Evolutionary conservation across 352 stramenopile species (phyloP).

Genomic region (Pythium coloratum): DNA sequence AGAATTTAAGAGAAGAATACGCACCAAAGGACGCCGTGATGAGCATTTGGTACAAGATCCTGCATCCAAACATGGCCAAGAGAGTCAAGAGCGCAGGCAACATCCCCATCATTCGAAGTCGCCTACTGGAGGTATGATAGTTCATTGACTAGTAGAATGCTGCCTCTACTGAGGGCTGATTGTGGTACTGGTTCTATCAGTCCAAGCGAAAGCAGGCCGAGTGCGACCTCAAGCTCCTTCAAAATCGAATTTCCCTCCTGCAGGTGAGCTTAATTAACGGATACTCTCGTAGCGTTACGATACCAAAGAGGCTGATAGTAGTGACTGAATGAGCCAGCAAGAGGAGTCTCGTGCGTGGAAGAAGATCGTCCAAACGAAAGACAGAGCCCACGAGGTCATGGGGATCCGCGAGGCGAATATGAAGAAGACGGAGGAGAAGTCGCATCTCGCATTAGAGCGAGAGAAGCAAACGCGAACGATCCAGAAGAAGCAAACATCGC

Average conservation of each 20-base stretch:
- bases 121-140: constrained; percentile 41
- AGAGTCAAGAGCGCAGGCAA: constrained; percentile 42
- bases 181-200: constrained; percentile 20
- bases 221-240: constrained; percentile 68
- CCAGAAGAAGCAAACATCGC: constrained; percentile 55
- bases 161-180: not conserved
- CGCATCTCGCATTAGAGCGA: constrained; percentile 36
- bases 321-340: constrained; percentile 30
- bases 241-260: constrained; percentile 69
- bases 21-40: constrained; percentile 52
- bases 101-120: constrained; percentile 54
- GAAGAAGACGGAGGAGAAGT: constrained; percentile 49
- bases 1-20: constrained; percentile 49
- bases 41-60: constrained; percentile 52
- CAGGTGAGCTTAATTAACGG: constrained; percentile 33
- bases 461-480: constrained; percentile 47
- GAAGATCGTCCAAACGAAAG: constrained; percentile 78
- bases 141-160: no score
- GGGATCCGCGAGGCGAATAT: constrained; percentile 55
- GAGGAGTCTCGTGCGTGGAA: constrained; percentile 79
- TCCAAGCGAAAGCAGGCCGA: constrained; percentile 75
- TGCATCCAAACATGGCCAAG: constrained; percentile 27
- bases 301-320: no score
- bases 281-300: no score
- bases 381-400: constrained; percentile 69